Evolutionary conservation across 208 protist species (phyloP).

Genomic region (Crithidia acanthocephali): DNA sequence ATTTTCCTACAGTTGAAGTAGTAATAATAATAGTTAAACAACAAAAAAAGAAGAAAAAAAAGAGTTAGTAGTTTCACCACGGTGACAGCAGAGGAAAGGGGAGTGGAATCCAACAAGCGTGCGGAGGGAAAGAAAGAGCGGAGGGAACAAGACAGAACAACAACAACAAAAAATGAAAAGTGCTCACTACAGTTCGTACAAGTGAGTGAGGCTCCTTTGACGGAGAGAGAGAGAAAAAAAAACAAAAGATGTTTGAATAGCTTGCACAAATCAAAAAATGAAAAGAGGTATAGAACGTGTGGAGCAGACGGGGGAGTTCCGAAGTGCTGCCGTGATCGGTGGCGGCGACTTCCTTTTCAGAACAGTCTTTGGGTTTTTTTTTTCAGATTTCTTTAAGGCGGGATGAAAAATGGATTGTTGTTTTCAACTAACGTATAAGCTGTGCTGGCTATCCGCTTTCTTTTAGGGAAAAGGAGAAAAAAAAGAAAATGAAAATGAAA

Average conservation of each 20-base stretch:
- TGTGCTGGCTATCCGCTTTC: too few species aligned
- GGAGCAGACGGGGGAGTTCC: not conserved
- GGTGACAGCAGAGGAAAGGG: not conserved
- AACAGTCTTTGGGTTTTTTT: not conserved
- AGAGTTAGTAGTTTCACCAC: slow-evolving; percentile 1
- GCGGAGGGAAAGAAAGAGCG: not conserved
- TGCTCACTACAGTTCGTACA: not conserved
- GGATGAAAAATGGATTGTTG: too few species aligned
- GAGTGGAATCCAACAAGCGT: too few species aligned
- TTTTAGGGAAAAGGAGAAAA: too few species aligned
- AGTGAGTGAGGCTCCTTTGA: not conserved
- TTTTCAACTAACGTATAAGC: too few species aligned
- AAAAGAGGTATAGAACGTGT: not conserved
- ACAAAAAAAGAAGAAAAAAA: slow-evolving; percentile 5
- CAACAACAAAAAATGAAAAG: not conserved
- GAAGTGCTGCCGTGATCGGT: too few species aligned
- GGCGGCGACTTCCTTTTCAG: too few species aligned
- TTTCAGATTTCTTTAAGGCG: not conserved
- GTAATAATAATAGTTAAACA: not conserved
- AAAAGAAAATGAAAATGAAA: too few species aligned
- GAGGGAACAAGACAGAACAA: too few species aligned
- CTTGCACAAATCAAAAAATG: not conserved
- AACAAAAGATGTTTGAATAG: not conserved
- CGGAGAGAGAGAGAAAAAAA: not conserved
- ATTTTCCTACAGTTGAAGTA: slow-evolving; percentile 4